These are phyloP conservation scores for Phtheirospermum japonicum DNA, from an alignment of 257 asterid genomes.

Conservation along the genomic window DNA sequence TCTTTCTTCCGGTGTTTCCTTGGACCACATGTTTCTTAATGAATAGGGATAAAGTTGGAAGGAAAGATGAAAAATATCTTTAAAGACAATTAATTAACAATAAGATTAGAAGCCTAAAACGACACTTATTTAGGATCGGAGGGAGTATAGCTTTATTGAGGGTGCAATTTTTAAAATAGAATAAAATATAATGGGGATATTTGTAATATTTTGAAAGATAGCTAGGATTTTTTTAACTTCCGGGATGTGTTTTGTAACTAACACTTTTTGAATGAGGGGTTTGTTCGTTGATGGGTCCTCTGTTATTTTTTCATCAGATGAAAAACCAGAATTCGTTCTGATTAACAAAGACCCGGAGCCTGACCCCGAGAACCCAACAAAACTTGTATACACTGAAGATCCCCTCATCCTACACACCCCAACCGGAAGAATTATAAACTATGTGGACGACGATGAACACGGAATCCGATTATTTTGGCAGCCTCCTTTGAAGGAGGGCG, in stretches of 20 bases:
- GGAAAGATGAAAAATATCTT: too few species aligned
- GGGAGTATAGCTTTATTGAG: background rate
- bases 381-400: conserved; percentile 62
- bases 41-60: too few species aligned
- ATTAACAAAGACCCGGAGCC: conserved; percentile 84
- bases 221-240: background rate
- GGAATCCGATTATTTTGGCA: conserved; percentile 89
- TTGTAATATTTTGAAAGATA: background rate
- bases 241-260: background rate
- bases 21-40: too few species aligned
- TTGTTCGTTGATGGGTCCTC: conserved; percentile 8
- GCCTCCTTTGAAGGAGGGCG: conserved; percentile 56
- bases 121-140: too few species aligned
- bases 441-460: conserved; percentile 84
- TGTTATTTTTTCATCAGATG: conserved; percentile 44
- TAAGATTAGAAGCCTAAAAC: too few species aligned
- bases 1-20: too few species aligned
- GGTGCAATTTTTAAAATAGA: background rate
- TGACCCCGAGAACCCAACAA: conserved; percentile 88
- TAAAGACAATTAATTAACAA: too few species aligned
- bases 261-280: background rate
- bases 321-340: conserved; percentile 72
- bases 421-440: conserved; percentile 80
- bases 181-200: background rate
- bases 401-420: conserved; percentile 90